Evolutionary conservation across 2,329 filamentous ascomycete species (phyloP), one percentile per base, ranked within the genome.

Genomic region (Phyllosticta citribraziliensis): DNA sequence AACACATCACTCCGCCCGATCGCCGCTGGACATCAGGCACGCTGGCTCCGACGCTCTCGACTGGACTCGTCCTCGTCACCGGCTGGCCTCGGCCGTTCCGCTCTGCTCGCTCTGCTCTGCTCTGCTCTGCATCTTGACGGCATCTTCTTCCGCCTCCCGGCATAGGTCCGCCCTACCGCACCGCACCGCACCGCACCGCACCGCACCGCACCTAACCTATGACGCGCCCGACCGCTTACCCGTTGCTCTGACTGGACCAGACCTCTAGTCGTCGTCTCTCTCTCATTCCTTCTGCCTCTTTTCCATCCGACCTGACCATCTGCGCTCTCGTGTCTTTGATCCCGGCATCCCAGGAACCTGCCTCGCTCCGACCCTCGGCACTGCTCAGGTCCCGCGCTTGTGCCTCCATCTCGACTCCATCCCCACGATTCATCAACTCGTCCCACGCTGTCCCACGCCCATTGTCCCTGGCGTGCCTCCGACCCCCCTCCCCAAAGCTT

Each of bases 201-300:
- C n/a, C n/a, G n/a, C n/a, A n/a, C 30, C 33, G 22, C 3, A 27
- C 58, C 14, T 19, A 3, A 3, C 58, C 58, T 61, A 61, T 61
- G 58, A 61, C 58, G 58, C 58, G 58, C 40, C 53, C 58, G 35
- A 24, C 58, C 17, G 55, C 58, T 61, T 14, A 11, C 33, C 54
- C 50, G 52, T 33, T 53, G 52, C 50, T 55, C 52, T 60, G 20
- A 60, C 58, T 11, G 6, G 33, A 40, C 4, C 27, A 2, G 33
- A 40, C 4, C 27, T 30, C 27, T 30, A 1, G 6, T 30, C 22
- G 12, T 33, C 30, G 30, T 33, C 30, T 33, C 30, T 40, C 33
- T 40, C 33, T 40, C 33, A 14, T 40, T 40, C 33, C 12, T 17
- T 40, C 33, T 40, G 9, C 33, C 33, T 40, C 33, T 17, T 40